These are phyloP conservation scores for Lichtheimia ramosa DNA, from an alignment of 371 early-diverging fungal genomes.

Conservation along the genomic window DNA sequence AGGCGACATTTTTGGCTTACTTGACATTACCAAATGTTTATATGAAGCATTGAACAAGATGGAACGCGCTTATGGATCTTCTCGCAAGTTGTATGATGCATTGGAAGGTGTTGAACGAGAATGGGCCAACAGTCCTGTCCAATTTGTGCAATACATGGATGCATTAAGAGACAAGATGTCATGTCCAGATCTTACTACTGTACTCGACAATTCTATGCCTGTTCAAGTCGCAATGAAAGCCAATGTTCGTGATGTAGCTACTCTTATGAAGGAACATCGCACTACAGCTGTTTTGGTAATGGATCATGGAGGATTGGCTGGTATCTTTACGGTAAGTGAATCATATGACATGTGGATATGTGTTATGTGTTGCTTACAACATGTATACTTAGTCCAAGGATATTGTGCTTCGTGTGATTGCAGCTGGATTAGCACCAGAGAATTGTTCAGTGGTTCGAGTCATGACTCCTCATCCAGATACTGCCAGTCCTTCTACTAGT, in stretches of 20 bases:
- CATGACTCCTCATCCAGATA: constrained; percentile 47
- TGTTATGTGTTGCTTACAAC: constrained; percentile 37
- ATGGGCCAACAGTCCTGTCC: constrained; percentile 55
- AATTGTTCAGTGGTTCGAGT: constrained; percentile 56
- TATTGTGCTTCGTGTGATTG: constrained; percentile 90
- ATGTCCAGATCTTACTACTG: constrained; percentile 80
- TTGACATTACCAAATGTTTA: constrained; percentile 95
- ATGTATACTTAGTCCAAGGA: constrained; percentile 55
- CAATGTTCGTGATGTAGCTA: constrained; percentile 86
- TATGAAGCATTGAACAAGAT: constrained; percentile 94
- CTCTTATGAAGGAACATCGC: constrained; percentile 78
- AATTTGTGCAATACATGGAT: constrained; percentile 46
- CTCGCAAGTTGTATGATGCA: constrained; percentile 85
- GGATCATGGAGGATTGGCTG: constrained; percentile 74
- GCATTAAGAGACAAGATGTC: constrained; percentile 73
- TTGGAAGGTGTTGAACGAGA: constrained; percentile 92
- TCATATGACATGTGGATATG: too few relatives aligned
- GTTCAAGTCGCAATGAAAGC: constrained; percentile 73
- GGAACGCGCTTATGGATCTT: constrained; percentile 90
- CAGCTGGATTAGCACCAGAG: constrained; percentile 83
- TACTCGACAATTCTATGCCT: constrained; percentile 60
- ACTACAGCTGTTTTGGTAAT: constrained; percentile 87
- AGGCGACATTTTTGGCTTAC: constrained; percentile 89
- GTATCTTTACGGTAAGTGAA: constrained; percentile 83
- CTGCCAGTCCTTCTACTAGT: constrained; percentile 75